phyloP scores from a whole-genome alignment of 257 asterid species.

The Salvia rosmarinus region DNA sequence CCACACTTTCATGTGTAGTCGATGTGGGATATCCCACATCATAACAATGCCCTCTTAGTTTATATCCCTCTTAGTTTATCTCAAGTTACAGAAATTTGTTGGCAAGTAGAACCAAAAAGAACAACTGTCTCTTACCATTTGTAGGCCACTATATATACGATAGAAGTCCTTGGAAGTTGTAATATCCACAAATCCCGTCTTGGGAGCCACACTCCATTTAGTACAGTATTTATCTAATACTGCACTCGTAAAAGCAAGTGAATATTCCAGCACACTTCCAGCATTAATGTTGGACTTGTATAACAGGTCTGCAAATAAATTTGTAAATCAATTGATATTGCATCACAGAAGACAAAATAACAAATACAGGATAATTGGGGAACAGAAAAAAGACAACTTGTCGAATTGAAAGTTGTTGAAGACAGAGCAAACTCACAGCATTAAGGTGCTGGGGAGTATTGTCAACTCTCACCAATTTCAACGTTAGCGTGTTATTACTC shows the following conservation, averaged over 20 bases:
- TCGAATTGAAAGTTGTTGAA: neutral
- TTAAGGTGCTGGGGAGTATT: neutral
- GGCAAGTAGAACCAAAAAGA: slow-evolving; percentile 1
- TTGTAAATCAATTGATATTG: neutral
- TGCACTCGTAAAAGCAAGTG: slow-evolving; percentile 97
- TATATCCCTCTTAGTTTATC: neutral
- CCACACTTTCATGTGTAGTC: too few relatives aligned
- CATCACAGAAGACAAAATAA: neutral
- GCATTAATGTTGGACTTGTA: slow-evolving; percentile 89
- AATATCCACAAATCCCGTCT: slow-evolving; percentile 91
- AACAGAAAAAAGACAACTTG: neutral
- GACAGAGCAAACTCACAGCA: neutral
- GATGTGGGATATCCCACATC: too few relatives aligned
- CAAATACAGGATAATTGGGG: neutral
- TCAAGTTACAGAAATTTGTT: neutral
- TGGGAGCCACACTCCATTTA: slow-evolving; percentile 93
- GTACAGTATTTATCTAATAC: slow-evolving; percentile 91
- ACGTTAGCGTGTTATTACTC: neutral
- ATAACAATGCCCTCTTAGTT: too few relatives aligned
- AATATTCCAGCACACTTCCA: slow-evolving; percentile 96
- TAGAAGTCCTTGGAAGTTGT: slow-evolving; percentile 95
- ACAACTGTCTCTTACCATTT: slow-evolving; percentile 58
- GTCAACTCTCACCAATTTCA: neutral
- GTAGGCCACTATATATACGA: slow-evolving; percentile 92
- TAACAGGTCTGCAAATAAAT: slow-evolving; percentile 66